Evolutionary conservation across 2,329 filamentous ascomycete genomes (phyloP).

Genomic region (Fusarium lyarnte): DNA sequence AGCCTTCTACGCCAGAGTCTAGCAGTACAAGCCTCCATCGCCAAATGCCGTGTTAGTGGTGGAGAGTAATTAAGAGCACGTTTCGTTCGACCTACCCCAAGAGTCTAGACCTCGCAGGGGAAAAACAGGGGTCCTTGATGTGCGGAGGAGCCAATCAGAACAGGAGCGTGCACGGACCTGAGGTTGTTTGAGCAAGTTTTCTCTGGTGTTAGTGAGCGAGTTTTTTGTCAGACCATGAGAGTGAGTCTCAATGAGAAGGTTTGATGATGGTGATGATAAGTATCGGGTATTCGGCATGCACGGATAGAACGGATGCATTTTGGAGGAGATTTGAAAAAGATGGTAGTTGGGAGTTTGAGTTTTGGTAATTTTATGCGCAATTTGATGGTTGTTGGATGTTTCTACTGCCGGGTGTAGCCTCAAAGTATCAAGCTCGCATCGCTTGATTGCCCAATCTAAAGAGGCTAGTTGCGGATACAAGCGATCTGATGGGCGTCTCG

Average conservation of each 20-base stretch:
- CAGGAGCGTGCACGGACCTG: constrained; percentile 36
- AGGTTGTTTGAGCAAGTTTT: constrained; percentile 55
- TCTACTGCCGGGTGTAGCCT: neutral
- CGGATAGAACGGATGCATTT: constrained; percentile 21
- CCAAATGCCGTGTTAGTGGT: constrained; percentile 18
- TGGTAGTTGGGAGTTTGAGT: neutral
- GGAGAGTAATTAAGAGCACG: constrained; percentile 16
- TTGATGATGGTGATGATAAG: neutral
- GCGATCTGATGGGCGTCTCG: neutral
- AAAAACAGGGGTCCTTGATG: constrained; percentile 26
- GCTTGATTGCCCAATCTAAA: neutral
- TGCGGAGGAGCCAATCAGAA: constrained; percentile 33
- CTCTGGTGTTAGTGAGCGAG: constrained; percentile 23
- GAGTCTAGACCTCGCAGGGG: constrained; percentile 5
- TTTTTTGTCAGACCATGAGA: constrained; percentile 1
- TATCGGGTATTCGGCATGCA: constrained; percentile 28
- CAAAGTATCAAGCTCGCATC: neutral
- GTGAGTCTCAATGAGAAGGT: neutral
- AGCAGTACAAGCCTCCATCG: constrained; percentile 3
- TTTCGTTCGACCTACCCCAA: constrained; percentile 16
- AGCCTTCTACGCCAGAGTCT: neutral
- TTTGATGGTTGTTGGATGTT: neutral
- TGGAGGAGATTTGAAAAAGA: neutral
- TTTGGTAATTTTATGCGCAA: neutral
- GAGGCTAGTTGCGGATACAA: neutral